phyloP scores from a whole-genome alignment of 768 basidiomycete species.

The Serendipita vermifera region DNA sequence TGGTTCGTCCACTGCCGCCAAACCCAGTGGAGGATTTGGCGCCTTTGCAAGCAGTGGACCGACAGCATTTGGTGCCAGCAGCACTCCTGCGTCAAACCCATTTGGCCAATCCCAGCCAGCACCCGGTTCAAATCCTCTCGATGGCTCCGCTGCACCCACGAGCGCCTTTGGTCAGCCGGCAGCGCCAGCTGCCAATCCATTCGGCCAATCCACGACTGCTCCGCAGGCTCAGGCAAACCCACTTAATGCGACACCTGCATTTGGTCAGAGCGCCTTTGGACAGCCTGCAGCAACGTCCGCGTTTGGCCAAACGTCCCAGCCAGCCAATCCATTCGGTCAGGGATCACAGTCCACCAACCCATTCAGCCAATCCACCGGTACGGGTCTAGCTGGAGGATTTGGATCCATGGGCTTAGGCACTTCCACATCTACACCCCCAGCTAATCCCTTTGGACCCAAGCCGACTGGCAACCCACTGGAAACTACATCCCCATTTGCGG shows the following conservation, averaged over 20 bases:
- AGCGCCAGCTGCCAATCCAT: neutral
- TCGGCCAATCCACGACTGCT: neutral
- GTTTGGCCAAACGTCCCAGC: slow-evolving; percentile 1
- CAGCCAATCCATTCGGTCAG: neutral
- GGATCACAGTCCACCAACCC: neutral
- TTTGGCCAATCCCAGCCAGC: slow-evolving; percentile 31
- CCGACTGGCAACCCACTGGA: no score
- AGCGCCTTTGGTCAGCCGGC: neutral
- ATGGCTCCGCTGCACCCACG: neutral
- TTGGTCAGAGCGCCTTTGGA: slow-evolving; percentile 4
- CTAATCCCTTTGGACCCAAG: slow-evolving; percentile 29
- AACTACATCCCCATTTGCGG: no score
- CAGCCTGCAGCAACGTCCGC: neutral
- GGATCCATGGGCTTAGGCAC: neutral
- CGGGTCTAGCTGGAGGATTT: neutral
- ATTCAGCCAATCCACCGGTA: neutral
- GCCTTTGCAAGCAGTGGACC: slow-evolving; percentile 14
- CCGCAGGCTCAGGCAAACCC: neutral
- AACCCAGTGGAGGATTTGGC: neutral
- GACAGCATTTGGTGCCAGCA: slow-evolving; percentile 18
- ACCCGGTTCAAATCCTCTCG: neutral
- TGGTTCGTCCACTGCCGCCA: neutral
- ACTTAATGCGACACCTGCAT: neutral
- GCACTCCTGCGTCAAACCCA: slow-evolving; percentile 18
- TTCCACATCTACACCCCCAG: slow-evolving; percentile 14